Conservation (phyloP, 1,284 basidiomycete species). For the Rhodotorula sp. region DNA sequence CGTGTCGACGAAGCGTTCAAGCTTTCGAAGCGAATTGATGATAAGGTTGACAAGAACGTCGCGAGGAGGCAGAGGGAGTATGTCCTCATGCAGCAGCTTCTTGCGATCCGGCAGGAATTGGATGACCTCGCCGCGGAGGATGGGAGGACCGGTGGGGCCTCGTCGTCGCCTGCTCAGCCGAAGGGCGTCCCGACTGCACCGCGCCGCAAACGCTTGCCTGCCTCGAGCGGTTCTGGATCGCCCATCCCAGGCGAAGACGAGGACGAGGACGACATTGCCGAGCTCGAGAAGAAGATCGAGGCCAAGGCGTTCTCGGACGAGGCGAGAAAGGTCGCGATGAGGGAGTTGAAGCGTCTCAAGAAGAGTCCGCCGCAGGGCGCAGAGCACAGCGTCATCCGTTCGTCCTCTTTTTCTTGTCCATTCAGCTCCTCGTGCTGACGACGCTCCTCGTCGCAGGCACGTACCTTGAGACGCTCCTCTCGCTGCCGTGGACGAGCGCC, state of each 20-base stretch:
- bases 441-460: constrained; percentile 13
- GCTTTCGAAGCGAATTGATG: constrained; percentile 26
- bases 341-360: constrained; percentile 44
- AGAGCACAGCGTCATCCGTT: constrained; percentile 43
- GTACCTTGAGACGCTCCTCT: constrained; percentile 43
- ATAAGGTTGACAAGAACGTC: constrained; percentile 28
- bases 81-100: constrained; percentile 36
- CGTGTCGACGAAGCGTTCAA: constrained; percentile 22
- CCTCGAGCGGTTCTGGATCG: neutral
- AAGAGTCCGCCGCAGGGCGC: constrained; percentile 43
- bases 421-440: neutral
- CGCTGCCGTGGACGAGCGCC: constrained; percentile 39
- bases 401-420: neutral
- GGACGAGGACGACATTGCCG: constrained; percentile 41
- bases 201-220: too few relatives aligned
- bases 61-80: constrained; percentile 34
- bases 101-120: constrained; percentile 41
- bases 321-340: constrained; percentile 38
- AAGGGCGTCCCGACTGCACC: too few relatives aligned
- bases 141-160: neutral
- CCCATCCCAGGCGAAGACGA: constrained; percentile 32
- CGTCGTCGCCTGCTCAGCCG: neutral
- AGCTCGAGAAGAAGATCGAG: constrained; percentile 38
- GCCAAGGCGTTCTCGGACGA: constrained; percentile 41
- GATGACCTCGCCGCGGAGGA: constrained; percentile 32